Conservation (phyloP, 345 rosid genomes). For the Euphorbia lathyris region DNA sequence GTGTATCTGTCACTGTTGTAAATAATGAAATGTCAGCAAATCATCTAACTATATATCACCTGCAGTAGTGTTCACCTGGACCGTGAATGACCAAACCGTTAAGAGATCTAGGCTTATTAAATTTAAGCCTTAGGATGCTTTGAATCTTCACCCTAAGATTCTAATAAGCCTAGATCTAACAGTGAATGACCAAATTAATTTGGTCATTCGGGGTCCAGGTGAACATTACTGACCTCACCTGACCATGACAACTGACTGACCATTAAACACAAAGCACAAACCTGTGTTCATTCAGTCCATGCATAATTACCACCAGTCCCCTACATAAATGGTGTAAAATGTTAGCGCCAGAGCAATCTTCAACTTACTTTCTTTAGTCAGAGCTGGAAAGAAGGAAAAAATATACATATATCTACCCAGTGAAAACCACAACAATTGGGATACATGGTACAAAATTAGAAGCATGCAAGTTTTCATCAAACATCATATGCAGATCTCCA, state of each 20-base stretch:
- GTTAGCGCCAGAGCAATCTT: neutral
- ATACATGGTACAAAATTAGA: neutral
- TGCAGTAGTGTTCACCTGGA: no score
- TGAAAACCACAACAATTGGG: neutral
- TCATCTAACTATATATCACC: neutral
- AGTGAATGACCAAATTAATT: no score
- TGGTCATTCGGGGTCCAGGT: no score
- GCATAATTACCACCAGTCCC: conserved; percentile 32
- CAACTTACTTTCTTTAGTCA: neutral
- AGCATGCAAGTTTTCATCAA: neutral
- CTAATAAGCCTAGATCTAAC: no score
- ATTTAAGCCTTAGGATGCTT: no score
- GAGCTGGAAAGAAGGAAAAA: neutral
- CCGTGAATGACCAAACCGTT: no score
- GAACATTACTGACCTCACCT: no score
- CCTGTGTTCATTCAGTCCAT: conserved; percentile 37
- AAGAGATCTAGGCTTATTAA: no score
- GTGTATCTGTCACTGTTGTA: conserved; percentile 27
- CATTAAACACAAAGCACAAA: conserved; percentile 9
- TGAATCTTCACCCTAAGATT: no score
- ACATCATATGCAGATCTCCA: neutral
- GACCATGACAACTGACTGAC: neutral
- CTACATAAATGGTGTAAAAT: conserved; percentile 14
- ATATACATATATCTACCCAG: neutral
- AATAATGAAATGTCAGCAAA: conserved; percentile 9